Percentiles rank a stretch among this genome's conserved stretches.
Evolutionary conservation across 768 basidiomycete genomes (phyloP).

Genomic region (Boletellus emodensis): DNA sequence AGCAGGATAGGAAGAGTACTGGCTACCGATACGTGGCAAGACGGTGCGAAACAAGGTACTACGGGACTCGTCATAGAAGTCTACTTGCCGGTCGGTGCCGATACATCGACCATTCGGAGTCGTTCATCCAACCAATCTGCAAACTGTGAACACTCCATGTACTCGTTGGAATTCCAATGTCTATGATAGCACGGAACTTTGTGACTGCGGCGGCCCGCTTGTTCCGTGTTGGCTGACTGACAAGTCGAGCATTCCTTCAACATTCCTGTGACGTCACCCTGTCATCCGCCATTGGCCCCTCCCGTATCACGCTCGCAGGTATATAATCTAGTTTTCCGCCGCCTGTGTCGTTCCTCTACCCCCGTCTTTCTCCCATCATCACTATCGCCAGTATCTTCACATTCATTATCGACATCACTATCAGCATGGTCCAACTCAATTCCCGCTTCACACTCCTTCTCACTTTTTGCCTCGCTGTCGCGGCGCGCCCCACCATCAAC

Average conservation of each 20-base stretch:
- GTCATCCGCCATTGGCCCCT: conserved; percentile 6
- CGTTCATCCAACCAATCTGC: too few relatives aligned
- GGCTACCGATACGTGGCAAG: too few relatives aligned
- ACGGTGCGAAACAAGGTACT: too few relatives aligned
- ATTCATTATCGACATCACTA: conserved; percentile 27
- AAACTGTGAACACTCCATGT: too few relatives aligned
- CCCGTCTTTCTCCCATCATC: conserved; percentile 9
- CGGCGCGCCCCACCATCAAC: conserved; percentile 11
- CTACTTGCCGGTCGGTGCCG: too few relatives aligned
- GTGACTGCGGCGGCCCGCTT: not conserved
- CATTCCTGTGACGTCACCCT: conserved; percentile 3
- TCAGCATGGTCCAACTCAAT: conserved; percentile 27
- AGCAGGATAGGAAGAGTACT: too few relatives aligned
- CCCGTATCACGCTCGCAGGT: conserved; percentile 2
- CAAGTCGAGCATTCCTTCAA: not conserved
- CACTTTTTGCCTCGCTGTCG: conserved; percentile 24
- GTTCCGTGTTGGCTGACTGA: too few relatives aligned
- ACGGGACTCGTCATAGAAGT: too few relatives aligned
- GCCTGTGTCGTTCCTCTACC: not conserved
- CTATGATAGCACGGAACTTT: not conserved
- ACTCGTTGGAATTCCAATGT: not conserved
- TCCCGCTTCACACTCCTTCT: conserved; percentile 29
- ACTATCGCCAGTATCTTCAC: conserved; percentile 18
- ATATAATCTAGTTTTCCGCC: conserved; percentile 18
- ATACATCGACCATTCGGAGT: too few relatives aligned